Evolutionary conservation across 306 rosid species (phyloP), one percentile per base, ranked within the genome.

Genomic region (Citrullus mucosospermus): DNA sequence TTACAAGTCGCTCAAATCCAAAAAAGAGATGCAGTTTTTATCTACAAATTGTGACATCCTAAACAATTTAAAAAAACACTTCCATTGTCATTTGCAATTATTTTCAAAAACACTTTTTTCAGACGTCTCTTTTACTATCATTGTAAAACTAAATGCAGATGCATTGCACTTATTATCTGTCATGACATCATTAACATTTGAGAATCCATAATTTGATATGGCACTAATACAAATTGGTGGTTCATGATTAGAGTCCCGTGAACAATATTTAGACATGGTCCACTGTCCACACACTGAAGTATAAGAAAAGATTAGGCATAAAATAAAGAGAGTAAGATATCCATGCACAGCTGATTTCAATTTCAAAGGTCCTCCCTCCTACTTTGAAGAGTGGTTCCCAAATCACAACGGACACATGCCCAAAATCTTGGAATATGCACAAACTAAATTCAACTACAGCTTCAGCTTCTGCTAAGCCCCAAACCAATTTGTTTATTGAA

Each of bases 341-440:
- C 79, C 90, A 85, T 67, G 84, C 80, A 78, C 30, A 61, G 44
- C 43, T n/a, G 15, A 54, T 41, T 68, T 50, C 66, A 10, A 2
- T 41, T 68, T 50, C 66, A 10, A 2, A 50, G 57, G 20, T 17
- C 2, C 18, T 51, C 56, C 28, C 39, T 75, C 17, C 76, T 44
- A 28, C 9, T 28, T 74, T n/a, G 38, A 75, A 73, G 44, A 74
- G 76, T 71, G 66, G 68, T 56, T n/a, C 59, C 68, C 73, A 83
- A 75, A 43, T 65, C 80, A 50, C 88, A 89, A 89, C 89, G 91
- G 93, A 85, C 78, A 78, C 75, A 55, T 75, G 70, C 54, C 75
- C 50, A 53, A 71, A 71, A 34, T 54, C 77, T 84, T 80, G 82
- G 80, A 81, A 69, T 78, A 61, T 81, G 85, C 80, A 86, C 86